Conservation (phyloP, 768 basidiomycete genomes). For the Psilocybe cubensis region DNA sequence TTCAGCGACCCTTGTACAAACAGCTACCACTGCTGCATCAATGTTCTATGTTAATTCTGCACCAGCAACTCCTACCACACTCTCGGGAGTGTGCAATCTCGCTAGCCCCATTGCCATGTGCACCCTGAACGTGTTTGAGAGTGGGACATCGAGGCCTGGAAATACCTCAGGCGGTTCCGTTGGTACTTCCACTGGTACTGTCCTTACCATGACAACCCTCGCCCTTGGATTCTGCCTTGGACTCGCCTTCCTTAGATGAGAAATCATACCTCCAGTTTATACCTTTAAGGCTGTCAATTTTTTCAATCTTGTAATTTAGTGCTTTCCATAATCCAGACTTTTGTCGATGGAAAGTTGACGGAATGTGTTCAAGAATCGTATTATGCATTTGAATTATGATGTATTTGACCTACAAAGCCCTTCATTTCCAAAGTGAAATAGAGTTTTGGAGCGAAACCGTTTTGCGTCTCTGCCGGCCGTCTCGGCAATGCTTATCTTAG, state of each 20-base stretch:
- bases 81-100: slow-evolving; percentile 25
- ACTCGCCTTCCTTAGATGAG: slow-evolving; percentile 15
- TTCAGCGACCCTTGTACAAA: slow-evolving; percentile 21
- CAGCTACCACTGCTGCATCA: slow-evolving; percentile 12
- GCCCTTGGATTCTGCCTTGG: slow-evolving; percentile 21
- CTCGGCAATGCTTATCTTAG: too few species aligned
- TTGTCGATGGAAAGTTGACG: too few species aligned
- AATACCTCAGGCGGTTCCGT: background rate
- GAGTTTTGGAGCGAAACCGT: too few species aligned
- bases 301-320: too few species aligned
- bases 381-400: too few species aligned
- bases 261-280: too few species aligned
- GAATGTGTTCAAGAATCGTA: too few species aligned
- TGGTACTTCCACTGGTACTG: background rate
- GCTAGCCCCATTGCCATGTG: slow-evolving; percentile 22
- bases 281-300: too few species aligned
- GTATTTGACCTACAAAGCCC: too few species aligned
- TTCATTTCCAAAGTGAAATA: too few species aligned
- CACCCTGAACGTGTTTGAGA: slow-evolving; percentile 22
- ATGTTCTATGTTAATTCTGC: slow-evolving; percentile 19
- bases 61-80: slow-evolving; percentile 11
- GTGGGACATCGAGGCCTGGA: background rate
- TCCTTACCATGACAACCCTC: slow-evolving; percentile 11
- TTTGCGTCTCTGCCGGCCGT: too few species aligned
- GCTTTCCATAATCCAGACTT: too few species aligned